Percentiles rank a stretch among this genome's conserved stretches.
These are phyloP conservation scores for Caryocar brasiliense DNA, from an alignment of 441 rosid species.

Conservation along the genomic window DNA sequence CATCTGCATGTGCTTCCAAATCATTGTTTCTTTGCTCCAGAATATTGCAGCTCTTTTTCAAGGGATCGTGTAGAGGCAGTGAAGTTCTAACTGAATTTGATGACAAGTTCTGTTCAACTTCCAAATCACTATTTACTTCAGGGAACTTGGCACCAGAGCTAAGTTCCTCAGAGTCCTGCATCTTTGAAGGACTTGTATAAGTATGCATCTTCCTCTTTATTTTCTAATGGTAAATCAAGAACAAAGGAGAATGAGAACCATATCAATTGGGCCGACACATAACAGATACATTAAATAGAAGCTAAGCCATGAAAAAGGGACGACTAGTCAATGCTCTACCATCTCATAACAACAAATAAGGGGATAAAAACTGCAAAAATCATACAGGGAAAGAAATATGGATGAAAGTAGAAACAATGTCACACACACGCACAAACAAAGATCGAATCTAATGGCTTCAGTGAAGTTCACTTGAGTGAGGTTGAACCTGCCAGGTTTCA, in stretches of 20 bases:
- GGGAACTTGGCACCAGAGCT: constrained; percentile 31
- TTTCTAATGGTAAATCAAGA: neutral
- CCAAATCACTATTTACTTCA: constrained; percentile 20
- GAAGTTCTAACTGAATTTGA: constrained; percentile 28
- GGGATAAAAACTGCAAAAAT: no score
- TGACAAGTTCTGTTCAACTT: constrained; percentile 23
- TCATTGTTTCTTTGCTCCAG: constrained; percentile 20
- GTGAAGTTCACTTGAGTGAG: no score
- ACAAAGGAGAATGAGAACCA: neutral
- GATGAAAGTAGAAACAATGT: no score
- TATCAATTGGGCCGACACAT: no score
- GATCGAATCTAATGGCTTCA: no score
- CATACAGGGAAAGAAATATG: no score
- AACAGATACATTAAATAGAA: no score
- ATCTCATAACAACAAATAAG: no score
- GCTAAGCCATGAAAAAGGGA: no score
- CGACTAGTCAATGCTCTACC: no score
- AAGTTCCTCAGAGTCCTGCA: constrained; percentile 41
- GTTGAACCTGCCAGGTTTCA: no score
- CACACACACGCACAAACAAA: no score
- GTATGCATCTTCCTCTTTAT: neutral
- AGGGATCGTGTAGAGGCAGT: constrained; percentile 17
- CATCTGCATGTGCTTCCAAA: constrained; percentile 11
- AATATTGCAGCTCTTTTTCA: constrained; percentile 19
- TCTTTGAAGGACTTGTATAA: constrained; percentile 8